Evolutionary conservation across 108 stramenopile genomes (phyloP).

Genomic region (Cyclotella choctawhatcheeana): DNA sequence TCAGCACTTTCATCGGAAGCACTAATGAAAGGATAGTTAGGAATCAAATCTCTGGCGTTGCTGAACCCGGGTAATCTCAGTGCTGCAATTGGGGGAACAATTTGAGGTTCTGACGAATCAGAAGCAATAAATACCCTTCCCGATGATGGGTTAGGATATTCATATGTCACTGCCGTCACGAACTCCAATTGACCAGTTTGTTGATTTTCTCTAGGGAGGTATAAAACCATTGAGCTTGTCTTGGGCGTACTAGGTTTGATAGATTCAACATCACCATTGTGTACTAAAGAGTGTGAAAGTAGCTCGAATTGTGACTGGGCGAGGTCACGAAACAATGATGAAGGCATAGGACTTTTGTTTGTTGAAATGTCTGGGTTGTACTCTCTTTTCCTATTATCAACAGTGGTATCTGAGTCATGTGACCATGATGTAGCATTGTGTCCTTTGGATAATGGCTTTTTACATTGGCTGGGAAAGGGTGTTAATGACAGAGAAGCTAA

Average conservation of each 20-base stretch:
- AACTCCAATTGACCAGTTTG: constrained; percentile 84
- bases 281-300: constrained; percentile 66
- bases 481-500: constrained; percentile 15
- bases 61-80: constrained; percentile 47
- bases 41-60: constrained; percentile 46
- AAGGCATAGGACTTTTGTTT: constrained; percentile 69
- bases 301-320: constrained; percentile 84
- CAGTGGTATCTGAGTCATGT: background rate
- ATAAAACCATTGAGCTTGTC: constrained; percentile 79
- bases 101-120: constrained; percentile 49
- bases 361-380: background rate
- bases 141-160: constrained; percentile 69
- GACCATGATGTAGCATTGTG: constrained; percentile 24
- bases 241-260: constrained; percentile 43
- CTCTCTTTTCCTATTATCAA: background rate
- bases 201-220: constrained; percentile 84
- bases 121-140: constrained; percentile 83
- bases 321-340: constrained; percentile 64
- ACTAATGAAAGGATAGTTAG: constrained; percentile 52
- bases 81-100: constrained; percentile 20
- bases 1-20: constrained; percentile 13
- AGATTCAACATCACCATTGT: constrained; percentile 13
- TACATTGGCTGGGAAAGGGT: background rate
- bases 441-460: background rate
- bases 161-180: constrained; percentile 71